Base-by-base conservation (phyloP, 345 rosid genomes). In the Linum usitatissimum region DNA sequence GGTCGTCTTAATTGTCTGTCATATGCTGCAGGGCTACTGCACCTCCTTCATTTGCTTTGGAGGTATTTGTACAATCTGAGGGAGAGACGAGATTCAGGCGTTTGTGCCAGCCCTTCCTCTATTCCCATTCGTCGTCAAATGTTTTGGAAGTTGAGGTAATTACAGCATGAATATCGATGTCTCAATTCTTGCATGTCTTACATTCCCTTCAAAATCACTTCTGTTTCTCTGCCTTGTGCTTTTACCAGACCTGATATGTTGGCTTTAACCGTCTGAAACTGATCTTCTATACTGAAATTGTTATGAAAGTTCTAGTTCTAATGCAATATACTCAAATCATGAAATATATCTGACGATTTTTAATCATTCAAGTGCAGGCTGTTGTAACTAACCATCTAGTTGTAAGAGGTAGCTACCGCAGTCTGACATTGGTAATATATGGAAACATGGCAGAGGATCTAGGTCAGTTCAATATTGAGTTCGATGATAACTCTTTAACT, bases 41-140 rank as follows among this genome's bases (percentile, higher is more conserved):
- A 56, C 99, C 99, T 60, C 97, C 96, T 64, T 93, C 99, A 31
- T 93, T 93, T 84, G 99, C 99, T 68, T 75, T 93, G 84, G 99
- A 93, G 78, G 97, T 87, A 18, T 93, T 93, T 70, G 99, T 90
- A 67, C 88, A 81, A 70, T 91, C 93, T 49, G 91, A 83, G 75
- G 94, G 96, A 57, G 96, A 93, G 79, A 81, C 96, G 54, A 84
- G 89, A 67, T 93, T 93, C 72, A 86, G 94, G 78, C 96, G 99
- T 74, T 93, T 93, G 48, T 93, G 97, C 75, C 96, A 90, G 66
- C 96, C 99, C 20, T 90, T 93, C 73, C 79, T 93, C 49, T 93
- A 85, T 83, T 84, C 99, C 57, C 96, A 92, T 75, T 87, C 99
- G 62, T 90, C 99, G 45, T 88, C 99, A 61, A 87, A 93, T 67